Base-by-base conservation (phyloP, 192 early-diverging fungal species). In the Spinellus fusiger region DNA sequence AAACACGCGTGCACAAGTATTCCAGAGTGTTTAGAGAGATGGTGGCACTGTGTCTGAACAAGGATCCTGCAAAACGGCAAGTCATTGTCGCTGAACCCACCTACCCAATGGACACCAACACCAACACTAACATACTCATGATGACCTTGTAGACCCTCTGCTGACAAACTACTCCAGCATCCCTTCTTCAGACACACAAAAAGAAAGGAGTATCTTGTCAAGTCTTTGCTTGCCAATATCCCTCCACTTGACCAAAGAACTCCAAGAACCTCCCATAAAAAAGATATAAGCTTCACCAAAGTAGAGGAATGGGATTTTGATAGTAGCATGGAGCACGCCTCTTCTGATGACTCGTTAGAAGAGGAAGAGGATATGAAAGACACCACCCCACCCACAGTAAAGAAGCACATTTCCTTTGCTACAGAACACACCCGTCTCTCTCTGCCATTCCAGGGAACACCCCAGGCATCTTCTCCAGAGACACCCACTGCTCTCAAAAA, bases 11-110 rank as follows among this genome's bases (percentile, higher is more conserved):
- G 46, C 77, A 91, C 73, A 88, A 84, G 44, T 94, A 87, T 65
- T 79, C 86, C 2, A 90, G 84, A 61, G 46, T 77, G 12, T 86
- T 93, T 54, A 93, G 91, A 64, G 92, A 94, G 32, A 86, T 94
- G 86, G 89, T 94, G 49, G 91, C 93, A 68, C 27, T 56, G 26
- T 93, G 92, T 77, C 65, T 94, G 40, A 72, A 88, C 33, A 92
- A 93, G 55, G 89, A 93, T 59, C 89, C 92, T 4, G 59, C 75
- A 15, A 86, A 87, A 67, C 68, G 80, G 80, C 80, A 74, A 49
- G 22, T 12, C 22, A 27, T 10, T 20, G 29, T 23, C 13, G 12
- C 2, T 29, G 8, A 16, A 29, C 26, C 15, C 0, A 32, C 13
- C 0, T 22, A 38, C 34, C 1, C 9, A 29, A 33, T 55, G 28